Percentiles rank a stretch among this genome's conserved stretches.
Conservation (phyloP, 2,329 filamentous ascomycete genomes). For the Colletotrichum cereale region DNA sequence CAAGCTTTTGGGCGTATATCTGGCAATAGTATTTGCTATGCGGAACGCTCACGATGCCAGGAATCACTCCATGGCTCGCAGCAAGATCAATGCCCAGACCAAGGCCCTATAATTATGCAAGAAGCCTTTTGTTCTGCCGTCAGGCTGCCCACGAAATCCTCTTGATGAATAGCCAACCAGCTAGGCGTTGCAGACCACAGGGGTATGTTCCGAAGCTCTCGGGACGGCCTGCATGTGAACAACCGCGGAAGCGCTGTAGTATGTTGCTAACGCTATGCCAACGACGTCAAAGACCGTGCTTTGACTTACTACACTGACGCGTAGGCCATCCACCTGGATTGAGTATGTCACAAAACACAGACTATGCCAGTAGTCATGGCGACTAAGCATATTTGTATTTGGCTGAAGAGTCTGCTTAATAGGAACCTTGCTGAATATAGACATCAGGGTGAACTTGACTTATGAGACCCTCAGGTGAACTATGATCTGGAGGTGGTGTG, state of each 20-base stretch:
- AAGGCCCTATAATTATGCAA: neutral
- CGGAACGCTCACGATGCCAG: neutral
- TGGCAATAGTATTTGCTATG: constrained; percentile 1
- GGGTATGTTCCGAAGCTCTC: neutral
- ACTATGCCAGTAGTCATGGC: constrained; percentile 11
- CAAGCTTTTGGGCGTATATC: neutral
- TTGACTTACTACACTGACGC: neutral
- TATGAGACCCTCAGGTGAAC: constrained; percentile 15
- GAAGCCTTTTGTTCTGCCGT: neutral
- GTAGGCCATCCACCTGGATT: neutral
- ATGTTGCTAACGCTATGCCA: constrained; percentile 3
- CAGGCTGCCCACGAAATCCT: neutral
- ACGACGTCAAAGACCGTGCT: neutral
- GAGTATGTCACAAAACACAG: neutral
- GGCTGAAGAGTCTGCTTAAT: neutral
- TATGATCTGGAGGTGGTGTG: neutral
- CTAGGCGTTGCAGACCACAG: constrained; percentile 12
- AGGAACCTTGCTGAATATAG: neutral
- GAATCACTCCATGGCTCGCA: neutral
- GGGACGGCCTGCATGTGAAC: constrained; percentile 13
- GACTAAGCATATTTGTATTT: constrained; percentile 1
- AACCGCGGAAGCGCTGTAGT: constrained; percentile 4
- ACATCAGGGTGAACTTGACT: constrained; percentile 17
- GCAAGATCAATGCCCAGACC: neutral
- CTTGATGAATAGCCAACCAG: neutral